A percentile compares a stretch with the other conserved stretches of the same genome.
phyloP scores from a whole-genome alignment of 805 yeast genomes.

The Spathaspora gorwiae region DNA sequence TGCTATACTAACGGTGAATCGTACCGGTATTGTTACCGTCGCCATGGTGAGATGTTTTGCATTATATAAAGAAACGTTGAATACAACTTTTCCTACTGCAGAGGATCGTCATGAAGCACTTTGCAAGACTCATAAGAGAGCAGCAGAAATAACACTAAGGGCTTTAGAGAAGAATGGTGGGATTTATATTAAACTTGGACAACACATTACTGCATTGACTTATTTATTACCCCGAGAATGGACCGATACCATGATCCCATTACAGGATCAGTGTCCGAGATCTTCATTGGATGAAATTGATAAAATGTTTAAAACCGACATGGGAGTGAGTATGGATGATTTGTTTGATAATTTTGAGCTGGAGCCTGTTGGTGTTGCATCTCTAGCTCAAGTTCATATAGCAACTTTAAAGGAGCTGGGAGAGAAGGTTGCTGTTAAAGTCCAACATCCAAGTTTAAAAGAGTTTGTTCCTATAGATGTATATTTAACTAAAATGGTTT shows the following conservation, averaged over 20 bases:
- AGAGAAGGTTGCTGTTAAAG: slow-evolving; percentile 83
- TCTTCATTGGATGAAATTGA: slow-evolving; percentile 68
- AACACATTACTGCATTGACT: slow-evolving; percentile 88
- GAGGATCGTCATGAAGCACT: slow-evolving; percentile 51
- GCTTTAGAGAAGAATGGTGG: slow-evolving; percentile 90
- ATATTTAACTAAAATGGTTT: slow-evolving; percentile 69
- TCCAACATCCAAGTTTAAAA: slow-evolving; percentile 85
- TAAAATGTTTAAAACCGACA: slow-evolving; percentile 62
- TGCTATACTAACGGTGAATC: slow-evolving; percentile 32
- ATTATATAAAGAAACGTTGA: slow-evolving; percentile 58
- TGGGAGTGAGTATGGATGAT: slow-evolving; percentile 57
- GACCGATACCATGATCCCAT: slow-evolving; percentile 91
- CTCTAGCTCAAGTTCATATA: slow-evolving; percentile 90
- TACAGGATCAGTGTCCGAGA: slow-evolving; percentile 86
- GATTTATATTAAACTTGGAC: slow-evolving; percentile 89
- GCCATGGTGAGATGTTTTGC: slow-evolving; percentile 74
- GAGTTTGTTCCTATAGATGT: slow-evolving; percentile 92
- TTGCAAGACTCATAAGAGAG: slow-evolving; percentile 60
- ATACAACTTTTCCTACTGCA: slow-evolving; percentile 33
- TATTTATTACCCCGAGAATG: slow-evolving; percentile 88
- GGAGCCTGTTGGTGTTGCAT: slow-evolving; percentile 89
- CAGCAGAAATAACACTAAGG: slow-evolving; percentile 72
- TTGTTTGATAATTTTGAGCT: slow-evolving; percentile 63
- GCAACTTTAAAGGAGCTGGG: slow-evolving; percentile 60
- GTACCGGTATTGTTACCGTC: slow-evolving; percentile 58